Base-by-base conservation (phyloP, 306 rosid species). In the Malus asiatica region DNA sequence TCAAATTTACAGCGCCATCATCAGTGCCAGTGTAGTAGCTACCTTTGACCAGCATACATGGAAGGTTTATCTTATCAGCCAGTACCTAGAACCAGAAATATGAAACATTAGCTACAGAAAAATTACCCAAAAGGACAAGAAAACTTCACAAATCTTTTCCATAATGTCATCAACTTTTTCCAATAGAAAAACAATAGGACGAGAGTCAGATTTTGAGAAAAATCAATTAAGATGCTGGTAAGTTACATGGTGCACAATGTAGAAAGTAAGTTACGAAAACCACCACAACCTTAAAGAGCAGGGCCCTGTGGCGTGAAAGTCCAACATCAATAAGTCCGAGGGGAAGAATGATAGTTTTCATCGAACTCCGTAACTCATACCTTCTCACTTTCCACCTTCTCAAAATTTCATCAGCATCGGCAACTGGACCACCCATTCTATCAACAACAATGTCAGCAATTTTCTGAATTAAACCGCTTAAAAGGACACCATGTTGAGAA, bases 11-110 rank as follows among this genome's bases (percentile, higher is more conserved):
- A 76, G 98, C 98, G 64, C 98, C 98, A 72, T 92, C 99, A 75
- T 96, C 99, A 51, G 97, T 87, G 80, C 99, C 99, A 72, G 98
- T 96, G 91, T 96, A 96, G 87, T 89, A 90, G 90, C 98, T 96
- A 83, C 98, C 99, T 89, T 96, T 96, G 70, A 93, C 96, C 83
- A 92, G 93, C 92, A 84, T 92, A 78, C 99, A 92, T 61, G 98
- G 99, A 88, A 96, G 88, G 81, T 88, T 90, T 65, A 96, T 90
- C 84, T 85, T 88, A 84, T 96, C 99, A 78, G 98, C 97, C 73
- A 96, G 96, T 70, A 96, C 97, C 99, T 96, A 86, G 84, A 80
- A 79, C 78, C 86, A 79, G 78, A 78, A 74, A 69, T 44, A 79
- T 71, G 44, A 82, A 69, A 35, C 69, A 78, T 71, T 72, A 81